phyloP scores from a whole-genome alignment of 345 rosid species.

The Diplotaxis tenuifolia region DNA sequence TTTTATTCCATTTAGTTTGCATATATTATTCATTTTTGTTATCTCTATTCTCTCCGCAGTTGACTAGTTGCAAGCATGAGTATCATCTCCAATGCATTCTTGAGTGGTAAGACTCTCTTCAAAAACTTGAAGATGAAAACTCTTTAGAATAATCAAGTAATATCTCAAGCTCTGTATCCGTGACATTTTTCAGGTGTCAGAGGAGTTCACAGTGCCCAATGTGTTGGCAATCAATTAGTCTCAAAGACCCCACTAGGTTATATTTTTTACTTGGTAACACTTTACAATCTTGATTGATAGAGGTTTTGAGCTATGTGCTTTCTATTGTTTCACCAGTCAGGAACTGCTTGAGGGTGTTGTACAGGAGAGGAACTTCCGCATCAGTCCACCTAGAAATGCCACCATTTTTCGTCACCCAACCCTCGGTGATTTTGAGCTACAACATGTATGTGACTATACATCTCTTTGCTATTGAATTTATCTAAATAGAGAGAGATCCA shows the following conservation, averaged over 20 bases:
- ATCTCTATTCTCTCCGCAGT: conserved; percentile 40
- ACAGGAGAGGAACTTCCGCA: conserved; percentile 75
- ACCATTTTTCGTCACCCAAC: conserved; percentile 93
- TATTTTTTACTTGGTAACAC: not conserved
- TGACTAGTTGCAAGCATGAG: conserved; percentile 89
- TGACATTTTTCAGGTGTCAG: conserved; percentile 67
- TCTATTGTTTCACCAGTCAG: conserved; percentile 58
- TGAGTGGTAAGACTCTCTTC: conserved; percentile 62
- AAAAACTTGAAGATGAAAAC: not conserved
- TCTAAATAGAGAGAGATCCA: not conserved
- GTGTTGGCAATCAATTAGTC: conserved; percentile 93
- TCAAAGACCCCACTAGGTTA: conserved; percentile 89
- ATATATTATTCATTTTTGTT: not conserved
- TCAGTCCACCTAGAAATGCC: conserved; percentile 73
- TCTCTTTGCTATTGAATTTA: conserved; percentile 3
- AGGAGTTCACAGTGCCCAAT: conserved; percentile 99
- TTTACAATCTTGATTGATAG: not conserved
- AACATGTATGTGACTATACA: conserved; percentile 60
- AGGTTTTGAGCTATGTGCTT: conserved; percentile 1
- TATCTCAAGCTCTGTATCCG: not conserved
- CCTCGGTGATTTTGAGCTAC: conserved; percentile 90
- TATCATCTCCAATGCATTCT: conserved; percentile 97
- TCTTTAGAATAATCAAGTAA: not conserved
- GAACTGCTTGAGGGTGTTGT: conserved; percentile 88
- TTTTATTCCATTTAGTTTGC: not conserved